phyloP scores from a whole-genome alignment of 1,284 basidiomycete species.

The Ceratobasidium sp. region DNA sequence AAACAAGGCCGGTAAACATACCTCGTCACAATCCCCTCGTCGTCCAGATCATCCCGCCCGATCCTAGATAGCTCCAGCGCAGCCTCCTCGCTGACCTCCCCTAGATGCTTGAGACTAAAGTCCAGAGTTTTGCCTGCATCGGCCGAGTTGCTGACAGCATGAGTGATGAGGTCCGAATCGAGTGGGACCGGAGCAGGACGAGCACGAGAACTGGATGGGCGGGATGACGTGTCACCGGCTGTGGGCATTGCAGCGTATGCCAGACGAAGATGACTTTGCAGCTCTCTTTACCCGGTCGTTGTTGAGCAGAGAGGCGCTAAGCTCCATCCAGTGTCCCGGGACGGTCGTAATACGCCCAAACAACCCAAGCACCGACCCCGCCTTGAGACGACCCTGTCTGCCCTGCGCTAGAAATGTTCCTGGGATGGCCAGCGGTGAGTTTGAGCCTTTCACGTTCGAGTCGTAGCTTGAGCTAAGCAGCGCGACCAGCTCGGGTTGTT shows the following conservation, averaged over 20 bases:
- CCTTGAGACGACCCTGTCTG: not conserved
- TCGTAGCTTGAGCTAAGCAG: not conserved
- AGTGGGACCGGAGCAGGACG: conserved; percentile 54
- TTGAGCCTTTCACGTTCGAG: not conserved
- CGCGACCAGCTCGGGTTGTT: no score
- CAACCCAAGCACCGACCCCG: not conserved
- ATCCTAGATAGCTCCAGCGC: conserved; percentile 76
- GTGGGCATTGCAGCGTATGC: conserved; percentile 14
- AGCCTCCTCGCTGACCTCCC: conserved; percentile 77
- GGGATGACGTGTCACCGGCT: conserved; percentile 3
- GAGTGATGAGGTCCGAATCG: conserved; percentile 67
- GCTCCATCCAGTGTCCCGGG: conserved; percentile 9
- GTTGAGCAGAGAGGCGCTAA: conserved; percentile 40
- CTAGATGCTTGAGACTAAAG: conserved; percentile 79
- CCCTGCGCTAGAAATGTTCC: not conserved
- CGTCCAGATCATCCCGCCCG: conserved; percentile 63
- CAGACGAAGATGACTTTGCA: not conserved
- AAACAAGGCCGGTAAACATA: conserved; percentile 54
- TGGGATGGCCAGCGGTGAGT: not conserved
- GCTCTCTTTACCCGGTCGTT: conserved; percentile 20
- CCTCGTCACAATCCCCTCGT: conserved; percentile 75
- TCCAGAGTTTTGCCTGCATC: conserved; percentile 86
- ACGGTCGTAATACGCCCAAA: conserved; percentile 26
- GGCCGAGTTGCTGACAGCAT: conserved; percentile 73
- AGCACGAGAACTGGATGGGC: conserved; percentile 14